Evolutionary conservation across 2,329 filamentous ascomycete genomes (phyloP).

Genomic region (Apiospora aurea): DNA sequence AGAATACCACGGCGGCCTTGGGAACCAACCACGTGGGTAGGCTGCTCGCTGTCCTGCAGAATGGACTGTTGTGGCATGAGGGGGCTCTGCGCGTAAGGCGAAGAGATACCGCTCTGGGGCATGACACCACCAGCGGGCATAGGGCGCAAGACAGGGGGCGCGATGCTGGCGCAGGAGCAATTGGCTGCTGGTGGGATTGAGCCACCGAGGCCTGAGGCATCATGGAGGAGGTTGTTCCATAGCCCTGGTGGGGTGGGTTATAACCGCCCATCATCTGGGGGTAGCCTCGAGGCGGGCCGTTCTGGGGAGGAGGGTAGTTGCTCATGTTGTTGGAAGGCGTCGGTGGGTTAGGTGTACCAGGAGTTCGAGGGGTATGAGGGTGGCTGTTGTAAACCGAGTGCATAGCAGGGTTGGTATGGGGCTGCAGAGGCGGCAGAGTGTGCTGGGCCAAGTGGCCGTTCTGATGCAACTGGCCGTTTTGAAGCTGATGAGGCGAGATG

Average conservation of each 20-base stretch:
- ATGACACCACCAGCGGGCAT: slow-evolving; percentile 73
- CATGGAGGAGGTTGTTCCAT: slow-evolving; percentile 65
- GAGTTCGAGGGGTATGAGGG: slow-evolving; percentile 67
- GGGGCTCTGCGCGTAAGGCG: slow-evolving; percentile 65
- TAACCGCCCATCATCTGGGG: slow-evolving; percentile 64
- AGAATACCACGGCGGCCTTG: slow-evolving; percentile 92
- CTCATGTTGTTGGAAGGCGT: slow-evolving; percentile 61
- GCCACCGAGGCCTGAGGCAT: slow-evolving; percentile 72
- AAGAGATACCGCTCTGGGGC: slow-evolving; percentile 62
- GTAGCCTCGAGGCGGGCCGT: slow-evolving; percentile 52
- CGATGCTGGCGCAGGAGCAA: slow-evolving; percentile 73
- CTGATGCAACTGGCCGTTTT: slow-evolving; percentile 44
- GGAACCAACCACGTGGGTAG: slow-evolving; percentile 92
- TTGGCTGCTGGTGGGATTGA: slow-evolving; percentile 76
- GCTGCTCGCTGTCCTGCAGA: slow-evolving; percentile 65
- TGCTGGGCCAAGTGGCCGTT: slow-evolving; percentile 45
- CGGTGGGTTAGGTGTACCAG: slow-evolving; percentile 68
- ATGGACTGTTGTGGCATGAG: slow-evolving; percentile 63
- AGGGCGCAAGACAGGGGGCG: slow-evolving; percentile 70
- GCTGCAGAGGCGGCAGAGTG: slow-evolving; percentile 63
- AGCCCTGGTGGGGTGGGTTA: slow-evolving; percentile 60
- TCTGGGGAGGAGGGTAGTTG: slow-evolving; percentile 58
- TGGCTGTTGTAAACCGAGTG: slow-evolving; percentile 64
- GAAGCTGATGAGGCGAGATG: slow-evolving; percentile 59
- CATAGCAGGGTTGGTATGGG: slow-evolving; percentile 53